Conservation (phyloP, 768 basidiomycete species). For the Suillus occidentalis region DNA sequence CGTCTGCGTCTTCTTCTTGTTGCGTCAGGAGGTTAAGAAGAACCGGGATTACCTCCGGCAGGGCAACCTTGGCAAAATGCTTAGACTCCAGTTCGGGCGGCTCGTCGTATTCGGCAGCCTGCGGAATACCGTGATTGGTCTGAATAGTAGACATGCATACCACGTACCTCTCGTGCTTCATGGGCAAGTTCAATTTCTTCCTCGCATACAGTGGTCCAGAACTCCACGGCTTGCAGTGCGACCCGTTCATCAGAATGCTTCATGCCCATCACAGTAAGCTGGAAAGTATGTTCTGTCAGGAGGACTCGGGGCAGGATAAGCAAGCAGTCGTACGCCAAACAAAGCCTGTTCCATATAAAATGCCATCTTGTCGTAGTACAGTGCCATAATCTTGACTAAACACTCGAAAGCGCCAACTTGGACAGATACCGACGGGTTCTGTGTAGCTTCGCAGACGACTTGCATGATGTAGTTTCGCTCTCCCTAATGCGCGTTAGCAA, state of each 20-base stretch:
- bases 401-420: constrained; percentile 98
- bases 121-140: constrained; percentile 11
- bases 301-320: constrained; percentile 9
- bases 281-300: constrained; percentile 17
- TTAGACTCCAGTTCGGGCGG: constrained; percentile 81
- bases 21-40: constrained; percentile 83
- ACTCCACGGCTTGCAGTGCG: constrained; percentile 95
- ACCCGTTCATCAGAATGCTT: constrained; percentile 89
- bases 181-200: constrained; percentile 92
- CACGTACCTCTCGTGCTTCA: constrained; percentile 83
- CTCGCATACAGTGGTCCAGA: constrained; percentile 99
- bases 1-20: constrained; percentile 96
- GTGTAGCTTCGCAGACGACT: constrained; percentile 98
- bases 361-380: constrained; percentile 99
- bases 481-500: constrained; percentile 52
- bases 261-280: constrained; percentile 98
- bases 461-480: constrained; percentile 99
- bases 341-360: constrained; percentile 99
- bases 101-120: constrained; percentile 92
- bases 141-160: not conserved
- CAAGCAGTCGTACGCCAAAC: constrained; percentile 71
- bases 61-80: constrained; percentile 90
- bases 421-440: constrained; percentile 73
- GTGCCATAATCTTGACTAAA: constrained; percentile 92
- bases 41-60: constrained; percentile 94